Base-by-base conservation (phyloP, 306 rosid species). In the Vigna hirtella region DNA sequence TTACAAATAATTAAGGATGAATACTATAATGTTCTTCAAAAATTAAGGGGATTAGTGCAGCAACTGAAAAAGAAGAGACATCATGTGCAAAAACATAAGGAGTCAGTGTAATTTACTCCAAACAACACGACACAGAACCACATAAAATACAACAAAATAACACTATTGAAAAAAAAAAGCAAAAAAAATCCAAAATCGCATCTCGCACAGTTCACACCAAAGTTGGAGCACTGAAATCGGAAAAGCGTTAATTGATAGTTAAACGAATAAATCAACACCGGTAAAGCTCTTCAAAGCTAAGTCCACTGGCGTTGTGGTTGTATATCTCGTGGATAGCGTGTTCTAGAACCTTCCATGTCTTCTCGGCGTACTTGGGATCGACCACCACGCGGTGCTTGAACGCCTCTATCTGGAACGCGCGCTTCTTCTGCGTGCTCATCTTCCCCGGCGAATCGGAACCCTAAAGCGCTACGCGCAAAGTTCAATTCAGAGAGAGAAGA, bases 301-400 rank as follows among this genome's bases (percentile, higher is more conserved):
- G 87, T 3, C 85, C 83, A 74, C 82, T 85, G 18, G 90, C 85
- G 83, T 87, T 87, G 30, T 79, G 88, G 48, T 84, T 87, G 20
- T 87, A 87, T 53, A 87, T 87, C 72, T 87, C 90, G 3, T 87
- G 74, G 32, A 87, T 87, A 4, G 90, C 90, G 10, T 87, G 88
- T 77, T 87, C 88, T 2, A 87, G 72, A 79, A 87, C 38, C 83
- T 79, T 77, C 90, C 88, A 87, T 1, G 87, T 87, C 63, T 87
- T 87, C 69, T 87, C 90, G 2, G 88, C 88, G 65, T 82, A 84
- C 64, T 84, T 87, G 17, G 88, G 88, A 85, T 87, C 88, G 67
- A 58, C 80, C 56, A 85, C 79, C 5, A 82, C 83, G 36, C 85
- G 83, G 72, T 87, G 88, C 87, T 26, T 87, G 49, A 67, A 85